phyloP scores from a whole-genome alignment of 2,329 filamentous ascomycete genomes.

The Alternaria infectoria region DNA sequence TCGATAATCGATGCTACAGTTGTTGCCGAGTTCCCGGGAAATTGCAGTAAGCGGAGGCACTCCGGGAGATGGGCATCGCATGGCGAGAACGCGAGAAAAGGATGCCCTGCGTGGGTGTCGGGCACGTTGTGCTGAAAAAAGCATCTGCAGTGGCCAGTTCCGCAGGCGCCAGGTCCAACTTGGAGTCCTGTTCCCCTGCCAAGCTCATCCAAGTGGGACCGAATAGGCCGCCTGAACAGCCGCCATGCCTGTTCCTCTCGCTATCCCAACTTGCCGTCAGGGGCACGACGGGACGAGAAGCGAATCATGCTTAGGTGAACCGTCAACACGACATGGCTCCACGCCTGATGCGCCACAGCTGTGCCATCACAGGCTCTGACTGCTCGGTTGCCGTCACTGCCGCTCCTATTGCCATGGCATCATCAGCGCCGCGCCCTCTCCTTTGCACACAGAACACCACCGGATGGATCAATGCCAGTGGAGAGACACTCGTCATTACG shows the following conservation, averaged over 20 bases:
- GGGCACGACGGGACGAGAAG: conserved; percentile 24
- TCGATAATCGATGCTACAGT: neutral
- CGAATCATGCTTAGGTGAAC: conserved; percentile 31
- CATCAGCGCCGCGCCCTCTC: neutral
- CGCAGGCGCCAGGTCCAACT: conserved; percentile 13
- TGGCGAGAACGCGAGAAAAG: neutral
- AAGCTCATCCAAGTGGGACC: conserved; percentile 28
- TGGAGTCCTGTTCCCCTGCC: conserved; percentile 36
- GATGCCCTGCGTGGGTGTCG: neutral
- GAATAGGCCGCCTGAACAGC: conserved; percentile 15
- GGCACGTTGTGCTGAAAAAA: conserved; percentile 6
- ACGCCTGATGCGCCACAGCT: conserved; percentile 17
- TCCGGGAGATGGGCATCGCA: conserved; percentile 10
- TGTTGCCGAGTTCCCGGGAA: conserved; percentile 2
- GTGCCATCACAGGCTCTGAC: neutral
- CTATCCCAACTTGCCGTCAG: conserved; percentile 27
- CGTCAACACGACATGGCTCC: conserved; percentile 11
- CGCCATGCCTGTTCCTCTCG: conserved; percentile 32
- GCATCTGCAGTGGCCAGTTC: conserved; percentile 10
- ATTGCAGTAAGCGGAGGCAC: conserved; percentile 6
- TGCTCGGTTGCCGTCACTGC: neutral
- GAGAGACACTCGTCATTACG: neutral
- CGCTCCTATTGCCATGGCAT: neutral
- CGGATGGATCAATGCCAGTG: neutral
- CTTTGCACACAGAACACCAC: neutral